phyloP scores from a whole-genome alignment of 2,329 filamentous ascomycete species.

The Lasiodiplodia sp. region DNA sequence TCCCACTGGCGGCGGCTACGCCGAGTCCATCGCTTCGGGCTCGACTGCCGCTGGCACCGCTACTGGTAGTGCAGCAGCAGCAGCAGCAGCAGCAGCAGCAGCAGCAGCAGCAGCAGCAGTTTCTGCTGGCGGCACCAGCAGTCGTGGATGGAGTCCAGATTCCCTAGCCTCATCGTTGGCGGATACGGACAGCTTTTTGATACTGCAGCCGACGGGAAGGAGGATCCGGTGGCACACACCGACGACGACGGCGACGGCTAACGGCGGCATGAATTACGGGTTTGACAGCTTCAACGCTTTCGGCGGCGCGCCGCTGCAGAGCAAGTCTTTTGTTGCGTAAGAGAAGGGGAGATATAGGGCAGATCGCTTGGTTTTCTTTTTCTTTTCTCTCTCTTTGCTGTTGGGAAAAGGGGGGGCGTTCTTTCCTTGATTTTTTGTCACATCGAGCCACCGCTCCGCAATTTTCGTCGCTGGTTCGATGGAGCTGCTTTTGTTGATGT shows the following conservation, averaged over 20 bases:
- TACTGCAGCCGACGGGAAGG: slow-evolving; percentile 15
- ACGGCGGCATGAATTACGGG: background rate
- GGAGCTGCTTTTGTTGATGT: background rate
- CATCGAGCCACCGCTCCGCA: background rate
- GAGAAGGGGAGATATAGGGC: no score
- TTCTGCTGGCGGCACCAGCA: no score
- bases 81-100: no score
- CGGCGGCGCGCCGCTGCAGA: background rate
- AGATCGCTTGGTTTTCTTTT: no score
- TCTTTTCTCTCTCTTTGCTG: background rate
- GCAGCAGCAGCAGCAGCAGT: no score
- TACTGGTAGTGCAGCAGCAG: background rate
- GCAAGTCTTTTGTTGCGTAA: background rate
- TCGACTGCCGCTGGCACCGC: background rate
- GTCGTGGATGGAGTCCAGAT: background rate
- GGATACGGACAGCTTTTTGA: slow-evolving; percentile 9
- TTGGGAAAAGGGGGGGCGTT: background rate
- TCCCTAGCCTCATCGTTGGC: background rate
- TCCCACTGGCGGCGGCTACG: background rate
- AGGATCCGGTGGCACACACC: background rate
- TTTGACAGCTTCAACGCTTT: background rate
- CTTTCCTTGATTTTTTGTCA: background rate
- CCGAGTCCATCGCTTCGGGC: background rate
- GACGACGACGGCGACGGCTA: background rate
- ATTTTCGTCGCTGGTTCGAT: background rate